Percentiles rank a stretch among this genome's conserved stretches.
Conservation (phyloP, 306 rosid genomes). For the Vigna mungo region DNA sequence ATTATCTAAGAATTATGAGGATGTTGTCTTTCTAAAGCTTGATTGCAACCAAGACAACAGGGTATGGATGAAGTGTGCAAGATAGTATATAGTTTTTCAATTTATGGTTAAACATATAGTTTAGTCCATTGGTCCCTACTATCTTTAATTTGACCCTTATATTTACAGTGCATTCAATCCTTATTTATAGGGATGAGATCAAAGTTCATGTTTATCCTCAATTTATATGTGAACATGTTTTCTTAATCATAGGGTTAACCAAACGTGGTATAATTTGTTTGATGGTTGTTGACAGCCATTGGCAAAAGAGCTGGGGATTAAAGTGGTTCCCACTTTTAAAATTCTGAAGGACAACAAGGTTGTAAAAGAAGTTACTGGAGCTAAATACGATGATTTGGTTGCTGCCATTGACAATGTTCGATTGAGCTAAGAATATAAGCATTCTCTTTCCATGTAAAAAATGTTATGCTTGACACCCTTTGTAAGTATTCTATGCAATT, state of each 20-base stretch:
- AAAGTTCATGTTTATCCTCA: no score
- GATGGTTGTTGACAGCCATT: constrained; percentile 66
- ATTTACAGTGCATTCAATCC: no score
- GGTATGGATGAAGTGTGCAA: constrained; percentile 53
- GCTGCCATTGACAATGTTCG: constrained; percentile 77
- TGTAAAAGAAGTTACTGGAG: constrained; percentile 91
- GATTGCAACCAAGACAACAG: constrained; percentile 93
- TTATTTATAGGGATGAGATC: no score
- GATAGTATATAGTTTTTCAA: neutral
- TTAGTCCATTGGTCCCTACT: no score
- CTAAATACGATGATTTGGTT: constrained; percentile 86
- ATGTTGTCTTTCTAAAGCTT: constrained; percentile 91
- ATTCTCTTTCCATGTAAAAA: constrained; percentile 29
- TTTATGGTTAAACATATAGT: no score
- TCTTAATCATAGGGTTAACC: neutral
- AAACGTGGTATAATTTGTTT: constrained; percentile 29
- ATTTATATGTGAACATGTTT: neutral
- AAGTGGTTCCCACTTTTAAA: constrained; percentile 96
- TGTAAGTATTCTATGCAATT: constrained; percentile 52
- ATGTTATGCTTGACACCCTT: constrained; percentile 43
- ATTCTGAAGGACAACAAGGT: constrained; percentile 79
- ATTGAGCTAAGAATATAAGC: constrained; percentile 52
- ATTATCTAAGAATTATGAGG: constrained; percentile 77
- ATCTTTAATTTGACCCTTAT: no score
- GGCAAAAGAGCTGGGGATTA: constrained; percentile 98